Percentiles rank a stretch among this genome's conserved stretches.
phyloP scores from a whole-genome alignment of 495 filamentous ascomycete species.

The Poronia punctata region DNA sequence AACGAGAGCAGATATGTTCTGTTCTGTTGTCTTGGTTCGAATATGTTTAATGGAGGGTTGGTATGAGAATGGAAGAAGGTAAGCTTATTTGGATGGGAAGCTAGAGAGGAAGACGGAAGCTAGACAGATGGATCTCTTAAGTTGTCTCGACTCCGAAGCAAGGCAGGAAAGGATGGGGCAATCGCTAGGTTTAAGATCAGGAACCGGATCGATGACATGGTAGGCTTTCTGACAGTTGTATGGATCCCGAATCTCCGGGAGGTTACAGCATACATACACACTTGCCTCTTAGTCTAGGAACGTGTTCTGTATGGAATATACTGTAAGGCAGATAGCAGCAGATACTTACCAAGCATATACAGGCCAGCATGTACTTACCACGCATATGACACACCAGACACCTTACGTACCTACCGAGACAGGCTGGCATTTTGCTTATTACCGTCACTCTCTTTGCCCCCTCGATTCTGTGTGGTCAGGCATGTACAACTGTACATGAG shows the following conservation, averaged over 20 bases:
- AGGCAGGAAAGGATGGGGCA: constrained; percentile 2
- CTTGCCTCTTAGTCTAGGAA: background rate
- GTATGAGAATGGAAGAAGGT: background rate
- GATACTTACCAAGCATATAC: too few relatives aligned
- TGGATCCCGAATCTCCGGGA: constrained; percentile 14
- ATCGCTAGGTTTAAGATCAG: constrained; percentile 8
- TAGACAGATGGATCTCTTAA: constrained; percentile 4
- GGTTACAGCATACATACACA: constrained; percentile 1
- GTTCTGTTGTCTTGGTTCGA: too few relatives aligned
- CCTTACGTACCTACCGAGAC: too few relatives aligned
- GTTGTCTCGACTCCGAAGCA: constrained; percentile 4
- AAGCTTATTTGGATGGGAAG: background rate
- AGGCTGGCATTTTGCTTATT: too few relatives aligned
- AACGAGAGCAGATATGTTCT: background rate
- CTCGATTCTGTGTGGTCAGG: too few relatives aligned
- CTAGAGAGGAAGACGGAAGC: background rate
- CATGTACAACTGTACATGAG: too few relatives aligned
- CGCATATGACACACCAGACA: too few relatives aligned
- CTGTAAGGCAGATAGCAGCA: background rate
- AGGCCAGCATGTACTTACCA: too few relatives aligned
- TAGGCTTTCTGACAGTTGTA: constrained; percentile 3
- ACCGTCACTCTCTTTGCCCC: too few relatives aligned
- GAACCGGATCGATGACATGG: constrained; percentile 9
- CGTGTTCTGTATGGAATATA: background rate
- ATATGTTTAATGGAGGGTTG: background rate